Evolutionary conservation across 345 rosid species (phyloP).

Genomic region (Heritiera littoralis): DNA sequence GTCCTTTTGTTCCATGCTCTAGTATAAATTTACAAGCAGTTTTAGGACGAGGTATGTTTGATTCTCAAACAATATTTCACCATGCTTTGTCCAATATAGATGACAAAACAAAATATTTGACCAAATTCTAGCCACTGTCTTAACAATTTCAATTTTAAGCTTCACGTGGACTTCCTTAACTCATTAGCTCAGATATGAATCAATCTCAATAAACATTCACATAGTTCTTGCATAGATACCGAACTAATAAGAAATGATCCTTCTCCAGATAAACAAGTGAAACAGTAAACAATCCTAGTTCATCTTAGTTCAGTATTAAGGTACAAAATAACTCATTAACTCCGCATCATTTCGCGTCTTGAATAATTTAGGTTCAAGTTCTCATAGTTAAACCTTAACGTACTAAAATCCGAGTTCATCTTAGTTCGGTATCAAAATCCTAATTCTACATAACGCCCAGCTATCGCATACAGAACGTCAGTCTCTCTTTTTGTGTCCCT

Average conservation of each 20-base stretch:
- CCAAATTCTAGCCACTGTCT: background rate
- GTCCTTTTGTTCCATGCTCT: background rate
- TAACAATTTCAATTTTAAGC: background rate
- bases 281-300: background rate
- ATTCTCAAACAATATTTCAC: background rate
- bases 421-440: background rate
- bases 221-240: background rate
- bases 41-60: background rate
- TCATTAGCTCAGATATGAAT: background rate
- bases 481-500: background rate
- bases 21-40: background rate
- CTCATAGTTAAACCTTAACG: background rate
- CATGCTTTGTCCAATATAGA: background rate
- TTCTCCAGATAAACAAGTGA: background rate
- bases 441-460: background rate
- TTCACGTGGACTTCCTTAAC: background rate
- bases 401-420: background rate
- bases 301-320: no score
- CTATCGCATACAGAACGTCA: background rate
- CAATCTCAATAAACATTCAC: background rate
- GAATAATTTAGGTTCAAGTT: background rate
- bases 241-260: background rate
- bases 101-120: background rate
- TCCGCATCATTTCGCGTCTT: background rate
- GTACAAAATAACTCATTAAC: no score